Conservation (phyloP, 2,329 filamentous ascomycete genomes). For the Scedosporium boydii region DNA sequence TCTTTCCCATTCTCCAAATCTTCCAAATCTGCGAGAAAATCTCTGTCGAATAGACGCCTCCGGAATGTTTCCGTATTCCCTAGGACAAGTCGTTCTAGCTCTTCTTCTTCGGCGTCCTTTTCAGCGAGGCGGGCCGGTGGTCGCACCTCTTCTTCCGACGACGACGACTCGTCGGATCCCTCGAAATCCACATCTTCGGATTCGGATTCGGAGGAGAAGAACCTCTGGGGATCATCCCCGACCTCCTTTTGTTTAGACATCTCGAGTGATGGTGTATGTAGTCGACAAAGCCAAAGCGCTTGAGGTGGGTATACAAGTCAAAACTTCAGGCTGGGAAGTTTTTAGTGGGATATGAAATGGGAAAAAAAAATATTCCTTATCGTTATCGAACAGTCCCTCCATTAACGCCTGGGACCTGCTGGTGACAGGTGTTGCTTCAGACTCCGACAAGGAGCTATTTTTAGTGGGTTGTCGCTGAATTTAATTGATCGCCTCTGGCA, state of each 20-base stretch:
- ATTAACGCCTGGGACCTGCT: not conserved
- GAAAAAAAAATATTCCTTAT: constrained; percentile 5
- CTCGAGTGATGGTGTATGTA: not conserved
- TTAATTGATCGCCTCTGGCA: too few relatives aligned
- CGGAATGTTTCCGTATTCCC: constrained; percentile 79
- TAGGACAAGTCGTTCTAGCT: constrained; percentile 80
- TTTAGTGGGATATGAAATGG: not conserved
- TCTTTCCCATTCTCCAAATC: constrained; percentile 20
- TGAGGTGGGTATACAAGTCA: too few relatives aligned
- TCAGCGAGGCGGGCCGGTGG: constrained; percentile 28
- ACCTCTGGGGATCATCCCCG: constrained; percentile 1
- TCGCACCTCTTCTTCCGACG: constrained; percentile 16
- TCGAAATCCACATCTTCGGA: constrained; percentile 11
- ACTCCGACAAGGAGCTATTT: too few relatives aligned
- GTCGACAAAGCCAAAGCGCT: not conserved
- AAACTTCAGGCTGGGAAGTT: not conserved
- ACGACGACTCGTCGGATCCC: constrained; percentile 18
- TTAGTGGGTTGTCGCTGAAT: not conserved
- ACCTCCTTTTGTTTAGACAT: not conserved
- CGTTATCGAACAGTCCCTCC: not conserved
- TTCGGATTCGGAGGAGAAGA: constrained; percentile 14
- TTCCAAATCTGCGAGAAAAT: constrained; percentile 22
- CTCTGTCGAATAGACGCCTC: constrained; percentile 56
- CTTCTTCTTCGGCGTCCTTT: constrained; percentile 75
- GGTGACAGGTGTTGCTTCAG: not conserved